A percentile compares a stretch with the other conserved stretches of the same genome.
Evolutionary conservation across 192 early-diverging fungal species (phyloP).

Genomic region (Backusella australiensis): DNA sequence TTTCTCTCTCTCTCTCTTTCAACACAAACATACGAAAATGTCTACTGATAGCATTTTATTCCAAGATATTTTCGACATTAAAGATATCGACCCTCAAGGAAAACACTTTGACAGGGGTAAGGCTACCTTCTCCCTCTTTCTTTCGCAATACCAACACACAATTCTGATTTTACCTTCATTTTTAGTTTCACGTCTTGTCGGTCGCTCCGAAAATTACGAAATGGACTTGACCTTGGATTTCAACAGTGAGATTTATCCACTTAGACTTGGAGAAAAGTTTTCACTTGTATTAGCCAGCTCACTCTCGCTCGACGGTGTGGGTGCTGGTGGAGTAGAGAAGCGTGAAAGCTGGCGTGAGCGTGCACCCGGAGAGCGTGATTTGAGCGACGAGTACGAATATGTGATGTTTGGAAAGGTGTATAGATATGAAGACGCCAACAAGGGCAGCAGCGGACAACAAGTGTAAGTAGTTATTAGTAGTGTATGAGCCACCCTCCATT

Average conservation of each 20-base stretch:
- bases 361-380: constrained; percentile 59
- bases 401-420: constrained; percentile 99
- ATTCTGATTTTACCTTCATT: not conserved
- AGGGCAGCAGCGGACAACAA: constrained; percentile 53
- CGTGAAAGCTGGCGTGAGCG: constrained; percentile 72
- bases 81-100: constrained; percentile 84
- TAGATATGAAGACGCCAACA: constrained; percentile 84
- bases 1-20: not conserved
- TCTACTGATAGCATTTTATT: constrained; percentile 78
- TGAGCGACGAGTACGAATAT: constrained; percentile 97
- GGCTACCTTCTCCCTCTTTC: not conserved
- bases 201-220: constrained; percentile 80
- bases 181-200: constrained; percentile 84
- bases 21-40: constrained; percentile 20
- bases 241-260: constrained; percentile 92
- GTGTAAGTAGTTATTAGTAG: constrained; percentile 54
- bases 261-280: constrained; percentile 84
- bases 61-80: constrained; percentile 85
- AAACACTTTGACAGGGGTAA: constrained; percentile 94
- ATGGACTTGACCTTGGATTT: constrained; percentile 91
- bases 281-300: constrained; percentile 79
- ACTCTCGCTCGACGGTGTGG: constrained; percentile 57
- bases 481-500: not conserved
- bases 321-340: constrained; percentile 47
- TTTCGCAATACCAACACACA: not conserved